Evolutionary conservation across 306 rosid genomes (phyloP).

Genomic region (Quercus engelmannii): DNA sequence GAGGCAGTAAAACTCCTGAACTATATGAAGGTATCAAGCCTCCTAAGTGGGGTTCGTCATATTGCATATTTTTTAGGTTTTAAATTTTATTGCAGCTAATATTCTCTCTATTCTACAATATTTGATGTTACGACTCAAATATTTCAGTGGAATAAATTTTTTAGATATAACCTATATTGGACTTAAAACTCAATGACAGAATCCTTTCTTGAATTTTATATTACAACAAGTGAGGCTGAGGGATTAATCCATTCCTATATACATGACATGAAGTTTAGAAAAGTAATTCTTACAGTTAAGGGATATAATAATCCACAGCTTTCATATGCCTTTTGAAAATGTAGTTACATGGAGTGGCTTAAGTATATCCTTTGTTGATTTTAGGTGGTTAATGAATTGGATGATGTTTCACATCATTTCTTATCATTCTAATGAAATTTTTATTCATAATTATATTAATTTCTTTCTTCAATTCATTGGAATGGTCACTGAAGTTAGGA

Average conservation of each 20-base stretch:
- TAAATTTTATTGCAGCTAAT: too few relatives aligned
- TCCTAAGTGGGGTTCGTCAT: too few relatives aligned
- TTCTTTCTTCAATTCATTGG: constrained; percentile 6
- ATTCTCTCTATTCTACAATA: too few relatives aligned
- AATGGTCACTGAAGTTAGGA: not conserved
- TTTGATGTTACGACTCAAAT: too few relatives aligned
- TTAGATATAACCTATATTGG: too few relatives aligned
- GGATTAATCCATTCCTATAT: not conserved
- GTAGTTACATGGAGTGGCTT: not conserved
- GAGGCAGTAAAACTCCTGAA: too few relatives aligned
- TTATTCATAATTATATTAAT: not conserved
- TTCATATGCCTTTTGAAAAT: not conserved
- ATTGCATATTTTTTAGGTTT: too few relatives aligned
- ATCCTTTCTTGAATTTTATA: not conserved
- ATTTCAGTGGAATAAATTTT: too few relatives aligned
- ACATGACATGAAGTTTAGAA: not conserved
- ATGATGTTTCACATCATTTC: not conserved
- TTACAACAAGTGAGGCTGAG: not conserved
- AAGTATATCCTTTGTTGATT: not conserved
- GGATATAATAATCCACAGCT: not conserved
- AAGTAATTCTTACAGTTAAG: not conserved
- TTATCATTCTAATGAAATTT: not conserved
- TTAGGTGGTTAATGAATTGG: not conserved
- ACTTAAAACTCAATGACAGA: too few relatives aligned
- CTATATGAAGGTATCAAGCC: too few relatives aligned